A percentile compares a stretch with the other conserved stretches of the same genome.
Evolutionary conservation across 768 basidiomycete species (phyloP).

Genomic region (Kwoniella bestiolae): DNA sequence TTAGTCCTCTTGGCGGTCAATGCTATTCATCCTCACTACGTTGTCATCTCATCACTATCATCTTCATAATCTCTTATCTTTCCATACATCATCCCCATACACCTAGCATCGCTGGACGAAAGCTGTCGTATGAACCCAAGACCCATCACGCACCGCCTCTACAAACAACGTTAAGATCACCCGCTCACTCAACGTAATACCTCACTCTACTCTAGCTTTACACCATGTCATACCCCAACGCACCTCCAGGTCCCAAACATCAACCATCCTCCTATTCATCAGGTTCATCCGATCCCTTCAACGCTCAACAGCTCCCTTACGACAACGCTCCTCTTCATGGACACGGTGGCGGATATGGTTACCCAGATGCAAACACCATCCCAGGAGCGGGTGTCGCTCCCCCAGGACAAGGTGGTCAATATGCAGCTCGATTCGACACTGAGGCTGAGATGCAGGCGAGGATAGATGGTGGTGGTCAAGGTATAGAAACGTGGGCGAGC

Average conservation of each 20-base stretch:
- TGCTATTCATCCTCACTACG: background rate
- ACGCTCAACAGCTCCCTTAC: constrained; percentile 41
- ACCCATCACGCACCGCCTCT: constrained; percentile 8
- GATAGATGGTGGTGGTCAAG: constrained; percentile 54
- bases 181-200: constrained; percentile 8
- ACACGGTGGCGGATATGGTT: constrained; percentile 19
- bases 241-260: constrained; percentile 47
- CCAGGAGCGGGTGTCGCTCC: constrained; percentile 44
- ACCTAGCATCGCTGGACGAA: background rate
- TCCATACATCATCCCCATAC: background rate
- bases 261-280: constrained; percentile 46
- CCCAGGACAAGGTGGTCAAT: constrained; percentile 44
- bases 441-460: constrained; percentile 51
- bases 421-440: constrained; percentile 48
- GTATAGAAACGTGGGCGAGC: constrained; percentile 54
- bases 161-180: background rate
- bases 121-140: background rate
- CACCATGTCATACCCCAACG: constrained; percentile 50
- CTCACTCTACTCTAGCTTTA: constrained; percentile 9
- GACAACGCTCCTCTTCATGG: constrained; percentile 24
- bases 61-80: no score
- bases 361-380: constrained; percentile 28
- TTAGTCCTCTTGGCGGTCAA: constrained; percentile 8
- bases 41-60: background rate
- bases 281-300: constrained; percentile 51